Evolutionary conservation across 2,329 filamentous ascomycete genomes (phyloP).

Genomic region (Arthrinium phaeospermum): DNA sequence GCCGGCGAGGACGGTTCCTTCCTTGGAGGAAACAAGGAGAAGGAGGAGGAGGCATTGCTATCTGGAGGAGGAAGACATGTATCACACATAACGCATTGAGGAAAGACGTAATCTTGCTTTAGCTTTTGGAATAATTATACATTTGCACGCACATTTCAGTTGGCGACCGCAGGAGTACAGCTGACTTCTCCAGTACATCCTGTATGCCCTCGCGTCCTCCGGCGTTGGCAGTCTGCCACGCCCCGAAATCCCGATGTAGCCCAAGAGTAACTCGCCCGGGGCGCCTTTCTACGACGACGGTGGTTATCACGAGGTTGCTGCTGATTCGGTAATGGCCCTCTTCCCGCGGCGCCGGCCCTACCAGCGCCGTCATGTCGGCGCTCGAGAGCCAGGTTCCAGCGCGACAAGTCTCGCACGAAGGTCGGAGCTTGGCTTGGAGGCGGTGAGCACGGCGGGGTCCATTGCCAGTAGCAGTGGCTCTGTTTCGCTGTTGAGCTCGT

Average conservation of each 20-base stretch:
- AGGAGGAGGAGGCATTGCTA: background rate
- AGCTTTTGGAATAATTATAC: conserved; percentile 2
- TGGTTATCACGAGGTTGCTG: background rate
- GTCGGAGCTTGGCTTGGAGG: background rate
- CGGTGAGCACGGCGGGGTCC: background rate
- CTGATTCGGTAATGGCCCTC: background rate
- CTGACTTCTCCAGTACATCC: background rate
- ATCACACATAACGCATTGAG: background rate
- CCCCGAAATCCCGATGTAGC: background rate
- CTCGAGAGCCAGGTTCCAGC: background rate
- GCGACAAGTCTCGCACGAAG: background rate
- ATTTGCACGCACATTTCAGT: background rate
- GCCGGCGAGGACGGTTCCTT: conserved; percentile 30
- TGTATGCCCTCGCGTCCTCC: background rate
- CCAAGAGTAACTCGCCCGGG: background rate
- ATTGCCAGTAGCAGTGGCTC: background rate
- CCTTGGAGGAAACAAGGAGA: background rate
- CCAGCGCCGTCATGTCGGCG: background rate
- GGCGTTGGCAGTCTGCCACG: background rate
- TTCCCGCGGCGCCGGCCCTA: background rate
- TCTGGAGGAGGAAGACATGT: background rate
- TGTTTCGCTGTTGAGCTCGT: no score
- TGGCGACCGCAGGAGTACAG: background rate
- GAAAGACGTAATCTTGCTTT: background rate
- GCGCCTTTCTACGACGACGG: background rate